Evolutionary conservation across 2,329 filamentous ascomycete genomes (phyloP).

Genomic region (Xylariales sp.): DNA sequence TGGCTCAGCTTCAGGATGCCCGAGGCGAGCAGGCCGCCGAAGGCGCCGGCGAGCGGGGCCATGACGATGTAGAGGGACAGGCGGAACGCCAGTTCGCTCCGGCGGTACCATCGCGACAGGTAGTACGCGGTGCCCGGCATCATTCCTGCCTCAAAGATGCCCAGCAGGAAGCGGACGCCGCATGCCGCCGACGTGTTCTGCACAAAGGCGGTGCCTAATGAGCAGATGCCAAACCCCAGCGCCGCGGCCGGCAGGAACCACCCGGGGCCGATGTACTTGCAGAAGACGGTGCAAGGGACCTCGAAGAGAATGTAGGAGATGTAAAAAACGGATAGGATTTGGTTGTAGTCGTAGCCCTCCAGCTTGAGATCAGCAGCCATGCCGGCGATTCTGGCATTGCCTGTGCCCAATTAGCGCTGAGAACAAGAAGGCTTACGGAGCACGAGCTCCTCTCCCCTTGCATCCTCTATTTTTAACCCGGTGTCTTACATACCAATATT

Average conservation of each 20-base stretch:
- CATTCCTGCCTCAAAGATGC: slow-evolving; percentile 70
- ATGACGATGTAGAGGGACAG: slow-evolving; percentile 67
- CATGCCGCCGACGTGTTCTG: slow-evolving; percentile 44
- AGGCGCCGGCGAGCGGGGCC: slow-evolving; percentile 66
- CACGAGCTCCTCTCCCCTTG: too few species aligned
- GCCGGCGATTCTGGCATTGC: slow-evolving; percentile 63
- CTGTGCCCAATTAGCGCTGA: too few species aligned
- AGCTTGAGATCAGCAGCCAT: slow-evolving; percentile 59
- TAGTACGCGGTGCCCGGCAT: slow-evolving; percentile 73
- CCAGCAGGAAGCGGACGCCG: slow-evolving; percentile 63
- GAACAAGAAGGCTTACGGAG: neutral
- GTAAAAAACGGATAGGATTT: slow-evolving; percentile 64
- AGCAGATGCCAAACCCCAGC: slow-evolving; percentile 59
- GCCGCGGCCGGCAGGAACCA: slow-evolving; percentile 65
- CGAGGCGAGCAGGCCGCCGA: slow-evolving; percentile 62
- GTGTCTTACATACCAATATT: slow-evolving; percentile 55
- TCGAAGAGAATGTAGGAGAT: slow-evolving; percentile 70
- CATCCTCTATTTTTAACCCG: too few species aligned
- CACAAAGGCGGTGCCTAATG: slow-evolving; percentile 63
- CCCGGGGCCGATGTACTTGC: slow-evolving; percentile 68
- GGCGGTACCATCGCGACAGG: slow-evolving; percentile 54
- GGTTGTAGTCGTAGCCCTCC: slow-evolving; percentile 59
- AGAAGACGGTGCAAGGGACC: slow-evolving; percentile 63
- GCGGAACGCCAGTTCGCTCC: slow-evolving; percentile 43
- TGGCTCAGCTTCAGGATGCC: slow-evolving; percentile 58